Base-by-base conservation (phyloP, 2,329 filamentous ascomycete species). In the Elsinoe arachidis region DNA sequence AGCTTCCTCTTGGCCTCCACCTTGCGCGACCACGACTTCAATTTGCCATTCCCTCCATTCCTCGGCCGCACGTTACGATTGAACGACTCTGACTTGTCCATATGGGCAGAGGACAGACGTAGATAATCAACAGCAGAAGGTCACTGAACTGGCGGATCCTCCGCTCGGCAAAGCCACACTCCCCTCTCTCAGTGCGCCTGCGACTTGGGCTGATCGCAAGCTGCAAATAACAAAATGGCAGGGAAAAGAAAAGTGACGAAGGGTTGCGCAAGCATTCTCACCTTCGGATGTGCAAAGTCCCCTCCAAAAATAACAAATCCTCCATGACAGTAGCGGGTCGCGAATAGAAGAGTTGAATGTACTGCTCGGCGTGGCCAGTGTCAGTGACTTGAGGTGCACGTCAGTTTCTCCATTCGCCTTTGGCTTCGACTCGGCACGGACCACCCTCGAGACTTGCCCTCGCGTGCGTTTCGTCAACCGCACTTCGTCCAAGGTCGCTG, bases 1-100 rank as follows among this genome's bases (percentile, higher is more conserved):
- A 46, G 41, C 39, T 46, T 23, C 41, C 38, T 46, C 14, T 34
- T 26, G 33, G 39, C 19, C 39, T 46, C 54, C 54, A 23, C 30
- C 41, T 21, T 56, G 41, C 41, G 54, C 17, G 43, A 46, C 17
- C 21, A 47, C 54, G 54, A 56, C 21, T 47, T 56, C 33, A 56
- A 26, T 30, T 46, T 43, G 33, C 38, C 33, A 38, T 56, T 43
- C 15, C 39, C 39, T 49, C 41, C 47, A 33, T 56, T 38, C 23
- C 21, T 43, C 38, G 38, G 30, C 54, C 54, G 39, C 54, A 56
- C 54, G n/a, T 56, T 43, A 56, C 54, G 54, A 44, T 56, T 46
- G 12, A 26, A 46, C 15, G 47, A 30, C 14, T 49, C 43, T 49
- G 41, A 10, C 33, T 56, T 43, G 41, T 56, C 54, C 54, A 56